Evolutionary conservation across 2,329 filamentous ascomycete species (phyloP).

Genomic region (Colletotrichum godetiae): DNA sequence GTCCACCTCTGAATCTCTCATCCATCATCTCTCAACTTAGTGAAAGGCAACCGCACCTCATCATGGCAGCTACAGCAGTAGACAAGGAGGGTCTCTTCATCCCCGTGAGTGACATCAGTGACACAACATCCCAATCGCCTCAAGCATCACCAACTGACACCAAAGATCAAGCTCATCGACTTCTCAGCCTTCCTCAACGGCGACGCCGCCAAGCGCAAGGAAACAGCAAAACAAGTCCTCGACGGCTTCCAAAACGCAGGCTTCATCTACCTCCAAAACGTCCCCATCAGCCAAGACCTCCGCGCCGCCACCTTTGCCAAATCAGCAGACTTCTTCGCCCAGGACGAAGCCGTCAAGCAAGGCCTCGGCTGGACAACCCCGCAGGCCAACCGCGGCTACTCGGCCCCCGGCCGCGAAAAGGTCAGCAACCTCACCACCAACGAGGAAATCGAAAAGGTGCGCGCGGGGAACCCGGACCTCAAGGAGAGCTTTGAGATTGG

Average conservation of each 20-base stretch:
- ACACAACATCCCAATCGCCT: background rate
- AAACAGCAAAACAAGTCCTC: slow-evolving; percentile 78
- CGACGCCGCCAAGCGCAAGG: slow-evolving; percentile 66
- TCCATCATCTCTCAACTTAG: background rate
- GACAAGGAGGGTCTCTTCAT: slow-evolving; percentile 65
- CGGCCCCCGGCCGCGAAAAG: slow-evolving; percentile 77
- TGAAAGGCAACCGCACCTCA: slow-evolving; percentile 7
- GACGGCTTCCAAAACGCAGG: slow-evolving; percentile 86
- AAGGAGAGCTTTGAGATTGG: slow-evolving; percentile 77
- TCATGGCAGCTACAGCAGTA: slow-evolving; percentile 57
- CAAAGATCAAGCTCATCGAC: slow-evolving; percentile 73
- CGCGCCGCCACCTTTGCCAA: slow-evolving; percentile 72
- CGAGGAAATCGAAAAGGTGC: slow-evolving; percentile 67
- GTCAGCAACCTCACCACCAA: slow-evolving; percentile 67
- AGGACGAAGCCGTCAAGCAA: slow-evolving; percentile 72
- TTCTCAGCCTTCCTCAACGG: slow-evolving; percentile 79
- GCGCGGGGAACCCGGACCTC: slow-evolving; percentile 69
- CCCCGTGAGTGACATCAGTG: slow-evolving; percentile 55
- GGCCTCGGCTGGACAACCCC: slow-evolving; percentile 77
- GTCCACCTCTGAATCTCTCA: background rate
- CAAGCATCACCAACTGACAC: slow-evolving; percentile 26
- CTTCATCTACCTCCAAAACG: slow-evolving; percentile 89
- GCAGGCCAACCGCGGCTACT: slow-evolving; percentile 80
- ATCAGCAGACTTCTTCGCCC: slow-evolving; percentile 78
- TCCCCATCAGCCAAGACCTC: slow-evolving; percentile 72